Evolutionary conservation across 176 grass and related monocot species (phyloP), one percentile per base, ranked within the genome.

Genomic region (Rhipidocladum racemiflorum): DNA sequence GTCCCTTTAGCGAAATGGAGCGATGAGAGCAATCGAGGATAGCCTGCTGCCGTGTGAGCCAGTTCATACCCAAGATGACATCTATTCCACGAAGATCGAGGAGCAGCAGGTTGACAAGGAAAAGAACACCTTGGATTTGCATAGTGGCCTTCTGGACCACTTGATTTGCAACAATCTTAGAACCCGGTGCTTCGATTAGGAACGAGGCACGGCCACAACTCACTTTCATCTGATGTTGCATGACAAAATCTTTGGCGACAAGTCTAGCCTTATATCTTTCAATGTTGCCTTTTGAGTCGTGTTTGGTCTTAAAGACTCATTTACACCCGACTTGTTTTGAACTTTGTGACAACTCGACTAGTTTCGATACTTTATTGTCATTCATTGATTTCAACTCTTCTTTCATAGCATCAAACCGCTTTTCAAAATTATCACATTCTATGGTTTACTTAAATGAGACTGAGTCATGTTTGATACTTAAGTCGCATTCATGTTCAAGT

Each of bases 381-480:
- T 27, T 3, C 57, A 60, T 27, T 14, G 24, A 28, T 60, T 60
- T 57, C 4, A 60, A 1, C 0, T 60, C 57, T 60, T 56, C 54
- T 23, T 56, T 60, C 57, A 27, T 60, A 0, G 1, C 32, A 11
- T 54, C 13, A 81, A 60, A 25, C 24, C 29, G 36, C 24, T 60
- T 60, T 27, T 28, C 11, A 60, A 1, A 60, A 14, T 60, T 13
- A 60, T 60, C 11, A 60, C 5, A 50, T 43, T 80, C 1, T 9
- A 85, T 69, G 16, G 51, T 61, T 32, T 76, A 20, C 49, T 14
- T 50, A 80, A 69, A 75, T 28, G 61, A 89, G 57, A 85, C 0
- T 43, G 9, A 23, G 53, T 82, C 71, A 2, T 89, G 28, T 16
- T 81, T 9, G 0, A 81, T 53, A 61, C 60, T 32, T 10, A 79